Evolutionary conservation across 164 flowering plant genomes (phyloP).

Genomic region (Dillenia suffruticosa): DNA sequence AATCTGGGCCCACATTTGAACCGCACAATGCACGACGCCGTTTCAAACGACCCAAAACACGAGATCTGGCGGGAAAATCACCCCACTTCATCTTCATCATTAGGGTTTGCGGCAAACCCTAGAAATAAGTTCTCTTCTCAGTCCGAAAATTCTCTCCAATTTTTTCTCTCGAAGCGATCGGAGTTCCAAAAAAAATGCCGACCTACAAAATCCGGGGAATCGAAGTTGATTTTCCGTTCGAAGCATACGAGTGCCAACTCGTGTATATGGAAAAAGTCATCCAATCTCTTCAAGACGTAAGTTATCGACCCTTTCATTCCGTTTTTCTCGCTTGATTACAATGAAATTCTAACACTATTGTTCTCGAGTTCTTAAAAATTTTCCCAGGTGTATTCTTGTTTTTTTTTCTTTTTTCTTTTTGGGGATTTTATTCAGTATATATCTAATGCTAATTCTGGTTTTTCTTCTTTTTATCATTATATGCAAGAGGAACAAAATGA

Average conservation of each 20-base stretch:
- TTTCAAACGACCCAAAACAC: no score
- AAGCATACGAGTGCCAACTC: slow-evolving; percentile 92
- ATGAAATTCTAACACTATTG: neutral
- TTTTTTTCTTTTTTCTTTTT: no score
- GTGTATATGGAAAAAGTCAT: slow-evolving; percentile 97
- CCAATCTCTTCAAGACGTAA: slow-evolving; percentile 71
- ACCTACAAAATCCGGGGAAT: slow-evolving; percentile 80
- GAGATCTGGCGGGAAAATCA: no score
- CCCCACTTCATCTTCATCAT: no score
- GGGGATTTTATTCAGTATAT: no score
- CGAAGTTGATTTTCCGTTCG: slow-evolving; percentile 86
- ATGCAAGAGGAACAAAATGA: no score
- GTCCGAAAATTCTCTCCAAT: neutral
- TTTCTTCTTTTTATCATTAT: no score
- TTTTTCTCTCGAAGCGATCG: neutral
- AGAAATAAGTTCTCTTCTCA: neutral
- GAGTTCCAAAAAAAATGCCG: slow-evolving; percentile 46
- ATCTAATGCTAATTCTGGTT: no score
- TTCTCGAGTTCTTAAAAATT: slow-evolving; percentile 2
- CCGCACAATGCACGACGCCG: no score
- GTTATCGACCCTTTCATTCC: slow-evolving; percentile 4
- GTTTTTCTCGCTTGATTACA: neutral
- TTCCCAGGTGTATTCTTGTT: no score
- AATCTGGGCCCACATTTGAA: no score
- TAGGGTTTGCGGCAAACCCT: no score